Base-by-base conservation (phyloP, 2,329 filamentous ascomycete genomes). In the Xylariales sp. region DNA sequence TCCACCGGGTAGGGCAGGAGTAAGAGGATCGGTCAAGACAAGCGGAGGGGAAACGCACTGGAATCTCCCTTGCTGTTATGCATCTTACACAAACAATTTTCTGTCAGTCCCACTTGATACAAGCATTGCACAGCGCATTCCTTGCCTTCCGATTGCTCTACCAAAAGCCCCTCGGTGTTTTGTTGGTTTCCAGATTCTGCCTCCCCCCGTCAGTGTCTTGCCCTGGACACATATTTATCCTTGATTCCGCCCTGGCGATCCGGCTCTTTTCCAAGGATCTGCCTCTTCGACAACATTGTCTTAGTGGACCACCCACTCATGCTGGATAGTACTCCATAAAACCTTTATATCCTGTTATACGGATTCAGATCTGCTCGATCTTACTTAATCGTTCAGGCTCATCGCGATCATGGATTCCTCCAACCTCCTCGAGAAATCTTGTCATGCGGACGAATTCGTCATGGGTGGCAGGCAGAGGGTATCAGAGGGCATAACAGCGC, bases 31-130 rank as follows among this genome's bases (percentile, higher is more conserved):
- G 49, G 50, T 51, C 54, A 24, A 31, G 46, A 42, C 47, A 51
- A 39, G 47, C 25, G 34, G 40, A 31, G 20, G 33, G 40, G 39
- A 19, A 20, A 24, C 28, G 8, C 42, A 39, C 50, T 58, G 51
- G 51, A 51, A 47, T 53, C 51, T 48, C 55, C 54, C 56, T 59
- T 56, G 46, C 53, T 57, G 51, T 56, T 56, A 53, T 58, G 53
- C 46, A 53, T 48, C 42, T 49, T 53, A 49, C 51, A 56, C 51
- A 59, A 55, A 50, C 51, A 52, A 49, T 52, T 42, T 42, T 35
- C 29, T 35, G 48, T 48, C 44, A 56, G 57, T 55, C 32, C 25
- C 12, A 22, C 31, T 42, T 27, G 19, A 25, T 20, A 24, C 28
- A 19, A 33, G 29, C n/a, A 16, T 18, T 25, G 29, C 27, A 28